These are phyloP conservation scores for Plasmodium gallinaceum DNA, from an alignment of 169 alveolate species.

Conservation along the genomic window DNA sequence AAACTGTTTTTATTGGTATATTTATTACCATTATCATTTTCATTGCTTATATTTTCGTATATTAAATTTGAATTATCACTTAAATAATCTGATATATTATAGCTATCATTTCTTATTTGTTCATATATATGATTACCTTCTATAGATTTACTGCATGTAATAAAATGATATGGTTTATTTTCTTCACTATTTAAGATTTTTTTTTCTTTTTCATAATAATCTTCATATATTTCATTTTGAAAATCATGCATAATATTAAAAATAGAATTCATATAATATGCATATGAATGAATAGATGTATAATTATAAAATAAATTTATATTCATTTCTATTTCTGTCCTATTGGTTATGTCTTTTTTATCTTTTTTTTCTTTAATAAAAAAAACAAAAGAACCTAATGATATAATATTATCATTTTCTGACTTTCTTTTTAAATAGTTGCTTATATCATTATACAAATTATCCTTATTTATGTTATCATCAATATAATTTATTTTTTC, in stretches of 20 bases:
- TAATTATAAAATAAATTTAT: conserved; percentile 61
- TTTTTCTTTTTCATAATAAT: not conserved
- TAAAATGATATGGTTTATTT: not conserved
- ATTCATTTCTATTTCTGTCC: conserved; percentile 29
- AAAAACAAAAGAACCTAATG: conserved; percentile 45
- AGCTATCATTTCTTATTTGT: not conserved
- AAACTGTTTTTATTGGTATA: not conserved
- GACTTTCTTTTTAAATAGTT: conserved; percentile 25
- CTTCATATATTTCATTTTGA: conserved; percentile 22
- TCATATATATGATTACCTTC: not conserved
- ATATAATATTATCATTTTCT: conserved; percentile 4
- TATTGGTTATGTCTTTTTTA: not conserved
- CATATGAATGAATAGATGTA: conserved; percentile 67
- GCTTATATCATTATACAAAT: conserved; percentile 32
- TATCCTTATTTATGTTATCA: conserved; percentile 27
- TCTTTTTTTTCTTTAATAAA: conserved; percentile 33
- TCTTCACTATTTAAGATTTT: not conserved
- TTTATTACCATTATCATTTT: not conserved
- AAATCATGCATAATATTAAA: conserved; percentile 50
- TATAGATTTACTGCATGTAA: not conserved
- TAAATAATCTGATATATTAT: not conserved
- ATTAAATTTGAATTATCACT: not conserved
- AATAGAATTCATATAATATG: conserved; percentile 44
- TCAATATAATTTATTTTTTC: conserved; percentile 58
- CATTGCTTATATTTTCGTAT: not conserved